Conservation (phyloP, 2,329 filamentous ascomycete genomes). For the Trichophyton rubrum region DNA sequence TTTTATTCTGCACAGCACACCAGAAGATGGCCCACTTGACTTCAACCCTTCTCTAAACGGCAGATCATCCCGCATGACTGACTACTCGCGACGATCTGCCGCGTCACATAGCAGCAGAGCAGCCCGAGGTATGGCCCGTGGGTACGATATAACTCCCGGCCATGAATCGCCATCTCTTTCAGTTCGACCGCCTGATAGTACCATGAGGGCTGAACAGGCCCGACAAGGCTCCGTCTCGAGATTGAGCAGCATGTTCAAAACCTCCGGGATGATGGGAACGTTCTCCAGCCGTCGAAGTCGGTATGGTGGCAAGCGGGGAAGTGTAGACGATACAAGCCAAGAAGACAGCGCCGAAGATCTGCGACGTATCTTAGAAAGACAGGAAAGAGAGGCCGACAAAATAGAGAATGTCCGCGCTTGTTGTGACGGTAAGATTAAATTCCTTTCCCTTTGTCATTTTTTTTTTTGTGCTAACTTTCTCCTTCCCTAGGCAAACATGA, state of each 20-base stretch:
- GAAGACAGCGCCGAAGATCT: constrained; percentile 70
- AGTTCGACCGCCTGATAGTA: constrained; percentile 23
- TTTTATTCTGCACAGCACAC: constrained; percentile 42
- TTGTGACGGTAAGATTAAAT: constrained; percentile 75
- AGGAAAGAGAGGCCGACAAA: constrained; percentile 55
- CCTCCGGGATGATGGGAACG: constrained; percentile 37
- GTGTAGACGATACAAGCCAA: constrained; percentile 35
- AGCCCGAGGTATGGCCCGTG: constrained; percentile 53
- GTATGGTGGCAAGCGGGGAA: constrained; percentile 27
- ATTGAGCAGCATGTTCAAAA: constrained; percentile 36
- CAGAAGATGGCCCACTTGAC: constrained; percentile 53
- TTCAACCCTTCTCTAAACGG: constrained; percentile 55
- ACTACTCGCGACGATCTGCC: constrained; percentile 45
- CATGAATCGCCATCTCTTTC: constrained; percentile 26
- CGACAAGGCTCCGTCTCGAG: constrained; percentile 36
- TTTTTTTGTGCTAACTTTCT: constrained; percentile 12
- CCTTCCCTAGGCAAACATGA: constrained; percentile 55
- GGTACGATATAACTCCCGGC: constrained; percentile 25
- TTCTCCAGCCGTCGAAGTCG: constrained; percentile 38
- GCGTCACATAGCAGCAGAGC: constrained; percentile 70
- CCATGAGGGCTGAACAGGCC: constrained; percentile 24
- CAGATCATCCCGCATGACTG: constrained; percentile 42
- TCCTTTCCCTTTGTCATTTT: background rate
- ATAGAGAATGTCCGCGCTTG: constrained; percentile 94
- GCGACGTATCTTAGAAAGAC: constrained; percentile 59